Percentiles rank a stretch among this genome's conserved stretches.
phyloP scores from a whole-genome alignment of 371 early-diverging fungal genomes.

The Encephalitozoon cuniculi region DNA sequence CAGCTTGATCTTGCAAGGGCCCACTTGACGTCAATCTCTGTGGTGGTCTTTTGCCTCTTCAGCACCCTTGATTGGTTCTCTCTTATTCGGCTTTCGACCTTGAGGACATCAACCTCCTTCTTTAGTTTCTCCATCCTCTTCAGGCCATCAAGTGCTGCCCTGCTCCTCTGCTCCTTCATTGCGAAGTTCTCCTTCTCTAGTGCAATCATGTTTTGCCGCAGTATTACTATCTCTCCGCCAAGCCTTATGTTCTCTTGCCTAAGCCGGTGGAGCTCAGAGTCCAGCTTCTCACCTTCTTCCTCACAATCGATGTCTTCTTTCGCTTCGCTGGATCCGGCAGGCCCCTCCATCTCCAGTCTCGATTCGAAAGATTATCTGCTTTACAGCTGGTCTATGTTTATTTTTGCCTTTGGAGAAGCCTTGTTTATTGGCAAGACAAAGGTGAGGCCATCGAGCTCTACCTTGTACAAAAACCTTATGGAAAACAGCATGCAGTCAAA shows the following conservation, averaged over 20 bases:
- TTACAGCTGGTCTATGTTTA: background rate
- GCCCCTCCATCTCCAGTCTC: background rate
- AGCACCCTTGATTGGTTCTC: conserved; percentile 34
- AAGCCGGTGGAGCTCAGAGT: background rate
- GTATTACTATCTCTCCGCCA: conserved; percentile 31
- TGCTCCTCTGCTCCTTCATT: conserved; percentile 11
- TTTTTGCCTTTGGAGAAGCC: background rate
- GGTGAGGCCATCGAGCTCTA: background rate
- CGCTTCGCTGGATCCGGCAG: background rate
- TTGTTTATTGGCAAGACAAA: background rate
- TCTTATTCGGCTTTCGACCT: conserved; percentile 33
- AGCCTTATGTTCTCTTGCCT: conserved; percentile 36
- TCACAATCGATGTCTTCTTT: background rate
- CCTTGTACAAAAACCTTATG: background rate
- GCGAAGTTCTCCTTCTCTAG: conserved; percentile 40
- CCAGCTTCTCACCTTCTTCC: background rate
- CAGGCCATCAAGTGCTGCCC: background rate
- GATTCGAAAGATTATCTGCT: background rate
- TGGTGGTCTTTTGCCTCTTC: conserved; percentile 1
- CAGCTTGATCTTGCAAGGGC: conserved; percentile 1
- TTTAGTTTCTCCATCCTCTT: conserved; percentile 9
- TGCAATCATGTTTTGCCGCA: conserved; percentile 34
- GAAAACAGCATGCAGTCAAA: background rate
- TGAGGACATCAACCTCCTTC: conserved; percentile 27
- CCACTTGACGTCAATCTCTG: conserved; percentile 27